phyloP scores from a whole-genome alignment of 2,329 filamentous ascomycete species.

The Pseudogymnoascus sp. region DNA sequence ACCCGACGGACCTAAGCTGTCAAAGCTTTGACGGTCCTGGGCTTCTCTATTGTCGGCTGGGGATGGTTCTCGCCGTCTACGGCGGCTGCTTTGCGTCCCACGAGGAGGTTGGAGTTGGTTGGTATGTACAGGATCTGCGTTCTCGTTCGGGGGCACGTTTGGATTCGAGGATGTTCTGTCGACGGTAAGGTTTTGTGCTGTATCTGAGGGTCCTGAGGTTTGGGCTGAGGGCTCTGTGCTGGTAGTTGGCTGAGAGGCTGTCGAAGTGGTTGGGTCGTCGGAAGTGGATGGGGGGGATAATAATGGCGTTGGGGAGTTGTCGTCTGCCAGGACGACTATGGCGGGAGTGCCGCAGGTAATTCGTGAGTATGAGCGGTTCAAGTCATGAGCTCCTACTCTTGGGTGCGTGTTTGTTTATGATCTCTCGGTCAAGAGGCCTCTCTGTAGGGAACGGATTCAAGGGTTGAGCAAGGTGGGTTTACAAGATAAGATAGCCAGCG shows the following conservation, averaged over 20 bases:
- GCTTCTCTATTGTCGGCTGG: constrained; percentile 32
- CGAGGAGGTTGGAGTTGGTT: constrained; percentile 24
- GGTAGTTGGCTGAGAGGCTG: constrained; percentile 41
- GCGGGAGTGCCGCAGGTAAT: constrained; percentile 39
- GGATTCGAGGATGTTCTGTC: constrained; percentile 20
- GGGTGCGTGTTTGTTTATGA: background rate
- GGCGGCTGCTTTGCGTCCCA: constrained; percentile 42
- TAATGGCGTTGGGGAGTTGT: constrained; percentile 43
- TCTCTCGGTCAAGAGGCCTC: background rate
- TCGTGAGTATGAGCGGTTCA: constrained; percentile 1
- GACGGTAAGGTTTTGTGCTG: constrained; percentile 17
- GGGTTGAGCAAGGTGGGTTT: background rate
- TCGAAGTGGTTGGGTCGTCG: constrained; percentile 58
- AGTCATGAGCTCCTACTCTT: background rate
- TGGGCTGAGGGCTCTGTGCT: constrained; percentile 40
- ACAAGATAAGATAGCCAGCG: background rate
- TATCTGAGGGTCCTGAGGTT: constrained; percentile 23
- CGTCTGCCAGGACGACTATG: constrained; percentile 67
- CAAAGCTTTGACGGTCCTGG: constrained; percentile 24
- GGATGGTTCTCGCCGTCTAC: constrained; percentile 44
- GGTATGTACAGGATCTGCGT: constrained; percentile 31
- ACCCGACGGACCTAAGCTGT: constrained; percentile 18
- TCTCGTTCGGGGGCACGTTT: constrained; percentile 20
- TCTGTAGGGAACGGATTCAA: background rate
- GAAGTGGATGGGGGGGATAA: constrained; percentile 56